A percentile compares a stretch with the other conserved stretches of the same genome.
phyloP scores from a whole-genome alignment of 164 flowering plant genomes.

The Euptelea pleiosperma region DNA sequence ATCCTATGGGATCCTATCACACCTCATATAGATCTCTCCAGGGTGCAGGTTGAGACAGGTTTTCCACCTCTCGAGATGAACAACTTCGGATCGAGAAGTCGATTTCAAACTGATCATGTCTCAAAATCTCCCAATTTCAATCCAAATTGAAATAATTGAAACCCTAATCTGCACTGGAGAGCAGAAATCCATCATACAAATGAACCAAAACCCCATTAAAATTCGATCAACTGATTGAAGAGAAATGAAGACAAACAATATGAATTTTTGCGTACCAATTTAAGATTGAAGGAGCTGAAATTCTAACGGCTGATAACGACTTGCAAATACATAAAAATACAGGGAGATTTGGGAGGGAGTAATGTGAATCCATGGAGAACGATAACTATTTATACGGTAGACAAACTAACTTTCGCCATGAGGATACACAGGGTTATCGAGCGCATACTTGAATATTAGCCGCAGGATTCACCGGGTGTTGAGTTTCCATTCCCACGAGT shows the following conservation, averaged over 20 bases:
- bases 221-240: background rate
- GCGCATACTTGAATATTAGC: constrained; percentile 16
- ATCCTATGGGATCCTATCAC: too few species aligned
- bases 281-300: constrained; percentile 1
- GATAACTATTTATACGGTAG: constrained; percentile 19
- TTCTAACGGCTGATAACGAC: constrained; percentile 5
- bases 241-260: background rate
- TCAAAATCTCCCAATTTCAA: constrained; percentile 11
- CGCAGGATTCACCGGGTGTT: constrained; percentile 12
- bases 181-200: constrained; percentile 2
- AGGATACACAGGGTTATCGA: constrained; percentile 21
- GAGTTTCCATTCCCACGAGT: background rate
- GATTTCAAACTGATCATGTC: constrained; percentile 9
- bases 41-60: too few species aligned
- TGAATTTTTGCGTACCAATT: constrained; percentile 8
- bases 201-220: constrained; percentile 1
- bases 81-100: background rate
- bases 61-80: constrained; percentile 3
- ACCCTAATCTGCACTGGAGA: constrained; percentile 12
- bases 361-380: constrained; percentile 39
- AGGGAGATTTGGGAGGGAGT: constrained; percentile 21
- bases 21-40: constrained; percentile 21
- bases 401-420: constrained; percentile 36
- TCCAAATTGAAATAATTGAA: background rate
- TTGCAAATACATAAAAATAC: background rate